A percentile compares a stretch with the other conserved stretches of the same genome.
phyloP scores from a whole-genome alignment of 371 early-diverging fungal genomes.

The Basidiobolus meristosporus region DNA sequence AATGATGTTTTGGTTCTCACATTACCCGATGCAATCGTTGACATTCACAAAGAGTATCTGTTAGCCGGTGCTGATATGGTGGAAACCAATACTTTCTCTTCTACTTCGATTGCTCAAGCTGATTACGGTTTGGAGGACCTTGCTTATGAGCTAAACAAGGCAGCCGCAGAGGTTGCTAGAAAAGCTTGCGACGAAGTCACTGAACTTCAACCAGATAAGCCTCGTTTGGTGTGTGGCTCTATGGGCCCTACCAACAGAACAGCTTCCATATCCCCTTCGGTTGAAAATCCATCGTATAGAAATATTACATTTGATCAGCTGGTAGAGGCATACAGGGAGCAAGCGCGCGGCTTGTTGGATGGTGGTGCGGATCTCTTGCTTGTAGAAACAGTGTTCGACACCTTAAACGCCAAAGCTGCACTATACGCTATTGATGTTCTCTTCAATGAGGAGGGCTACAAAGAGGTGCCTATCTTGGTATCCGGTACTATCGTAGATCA shows the following conservation, averaged over 20 bases:
- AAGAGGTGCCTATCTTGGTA: conserved; percentile 63
- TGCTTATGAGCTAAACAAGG: conserved; percentile 82
- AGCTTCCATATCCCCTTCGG: conserved; percentile 86
- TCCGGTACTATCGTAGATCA: conserved; percentile 95
- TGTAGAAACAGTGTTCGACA: conserved; percentile 92
- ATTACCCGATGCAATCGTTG: conserved; percentile 65
- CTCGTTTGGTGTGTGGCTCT: neutral
- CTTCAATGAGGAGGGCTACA: conserved; percentile 48
- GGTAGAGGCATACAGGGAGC: conserved; percentile 71
- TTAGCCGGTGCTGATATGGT: conserved; percentile 84
- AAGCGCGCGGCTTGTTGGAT: conserved; percentile 74
- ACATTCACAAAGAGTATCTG: conserved; percentile 73
- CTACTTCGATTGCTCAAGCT: conserved; percentile 74
- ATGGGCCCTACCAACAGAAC: conserved; percentile 25
- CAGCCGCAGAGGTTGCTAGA: conserved; percentile 68
- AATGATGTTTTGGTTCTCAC: conserved; percentile 85
- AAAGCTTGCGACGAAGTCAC: conserved; percentile 58
- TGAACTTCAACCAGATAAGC: neutral
- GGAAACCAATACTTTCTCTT: conserved; percentile 87
- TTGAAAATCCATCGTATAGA: conserved; percentile 83
- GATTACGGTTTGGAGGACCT: conserved; percentile 70
- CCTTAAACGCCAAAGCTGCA: conserved; percentile 81
- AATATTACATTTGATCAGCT: conserved; percentile 88
- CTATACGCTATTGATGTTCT: conserved; percentile 73
- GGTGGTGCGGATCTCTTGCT: conserved; percentile 80